Evolutionary conservation across 352 stramenopile species (phyloP).

Genomic region (Pythium scleroteichum): DNA sequence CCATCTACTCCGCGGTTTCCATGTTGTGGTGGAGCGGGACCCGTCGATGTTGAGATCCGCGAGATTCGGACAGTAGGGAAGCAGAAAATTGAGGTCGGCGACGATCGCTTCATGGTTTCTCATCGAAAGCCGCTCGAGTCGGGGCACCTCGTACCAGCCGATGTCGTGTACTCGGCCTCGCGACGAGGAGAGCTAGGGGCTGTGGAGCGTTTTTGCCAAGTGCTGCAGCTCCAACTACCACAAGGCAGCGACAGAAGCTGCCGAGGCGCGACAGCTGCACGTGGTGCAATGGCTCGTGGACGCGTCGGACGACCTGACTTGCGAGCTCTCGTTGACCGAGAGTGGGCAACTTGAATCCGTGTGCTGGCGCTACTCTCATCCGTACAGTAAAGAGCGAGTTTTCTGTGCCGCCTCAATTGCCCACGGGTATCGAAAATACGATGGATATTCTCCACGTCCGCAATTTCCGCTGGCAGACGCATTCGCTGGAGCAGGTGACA

Average conservation of each 20-base stretch:
- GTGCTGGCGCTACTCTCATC: background rate
- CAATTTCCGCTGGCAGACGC: background rate
- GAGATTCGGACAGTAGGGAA: background rate
- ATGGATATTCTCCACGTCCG: too few relatives aligned
- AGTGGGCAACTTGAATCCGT: background rate
- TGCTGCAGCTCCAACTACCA: background rate
- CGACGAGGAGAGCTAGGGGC: too few relatives aligned
- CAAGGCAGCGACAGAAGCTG: background rate
- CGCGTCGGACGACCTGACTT: background rate
- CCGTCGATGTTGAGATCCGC: background rate
- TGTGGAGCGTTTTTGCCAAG: too few relatives aligned
- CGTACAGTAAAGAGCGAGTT: too few relatives aligned
- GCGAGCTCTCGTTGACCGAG: background rate
- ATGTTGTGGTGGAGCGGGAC: background rate
- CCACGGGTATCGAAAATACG: background rate
- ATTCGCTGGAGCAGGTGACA: background rate
- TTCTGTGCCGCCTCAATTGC: background rate
- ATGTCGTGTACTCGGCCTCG: too few relatives aligned
- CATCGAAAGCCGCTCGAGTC: background rate
- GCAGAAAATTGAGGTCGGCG: background rate
- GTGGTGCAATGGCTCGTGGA: background rate
- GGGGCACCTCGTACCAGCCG: too few relatives aligned
- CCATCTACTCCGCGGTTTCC: background rate
- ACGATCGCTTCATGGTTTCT: background rate
- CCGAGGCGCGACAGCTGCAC: background rate